A percentile compares a stretch with the other conserved stretches of the same genome.
phyloP scores from a whole-genome alignment of 2,329 filamentous ascomycete genomes.

The Cladosporium sp. region DNA sequence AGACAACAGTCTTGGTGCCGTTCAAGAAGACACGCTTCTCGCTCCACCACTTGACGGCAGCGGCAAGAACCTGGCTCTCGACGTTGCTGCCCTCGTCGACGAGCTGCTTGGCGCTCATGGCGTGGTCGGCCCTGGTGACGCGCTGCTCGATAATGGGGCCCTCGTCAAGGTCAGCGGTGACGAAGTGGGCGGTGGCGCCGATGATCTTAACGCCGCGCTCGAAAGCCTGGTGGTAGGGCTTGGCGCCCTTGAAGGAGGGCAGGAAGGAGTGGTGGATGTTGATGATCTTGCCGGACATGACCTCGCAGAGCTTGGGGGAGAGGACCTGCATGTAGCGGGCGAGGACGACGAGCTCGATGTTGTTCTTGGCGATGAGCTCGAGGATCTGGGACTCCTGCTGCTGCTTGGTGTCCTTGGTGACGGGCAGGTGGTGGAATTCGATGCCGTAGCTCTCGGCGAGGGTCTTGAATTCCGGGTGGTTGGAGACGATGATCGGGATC shows the following conservation, averaged over 20 bases:
- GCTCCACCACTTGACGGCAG: conserved; percentile 81
- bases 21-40: conserved; percentile 78
- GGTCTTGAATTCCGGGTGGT: conserved; percentile 72
- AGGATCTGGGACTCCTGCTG: conserved; percentile 73
- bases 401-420: conserved; percentile 74
- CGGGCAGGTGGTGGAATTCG: conserved; percentile 77
- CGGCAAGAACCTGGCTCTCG: conserved; percentile 78
- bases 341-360: conserved; percentile 76
- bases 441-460: conserved; percentile 74
- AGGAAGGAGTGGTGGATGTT: conserved; percentile 90
- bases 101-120: conserved; percentile 72
- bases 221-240: conserved; percentile 85
- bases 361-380: conserved; percentile 67
- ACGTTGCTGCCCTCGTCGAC: conserved; percentile 81
- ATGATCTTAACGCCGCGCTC: conserved; percentile 88
- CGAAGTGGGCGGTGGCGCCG: conserved; percentile 82
- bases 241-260: conserved; percentile 84
- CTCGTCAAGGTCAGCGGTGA: conserved; percentile 82
- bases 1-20: conserved; percentile 78
- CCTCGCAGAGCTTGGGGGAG: conserved; percentile 70
- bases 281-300: conserved; percentile 85
- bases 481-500: conserved; percentile 76
- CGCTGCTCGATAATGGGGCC: conserved; percentile 88
- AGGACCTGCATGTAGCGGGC: conserved; percentile 89
- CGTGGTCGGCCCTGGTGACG: conserved; percentile 74